A percentile compares a stretch with the other conserved stretches of the same genome.
These are phyloP conservation scores for Primulina huaijiensis DNA, from an alignment of 257 asterid species.

Conservation along the genomic window DNA sequence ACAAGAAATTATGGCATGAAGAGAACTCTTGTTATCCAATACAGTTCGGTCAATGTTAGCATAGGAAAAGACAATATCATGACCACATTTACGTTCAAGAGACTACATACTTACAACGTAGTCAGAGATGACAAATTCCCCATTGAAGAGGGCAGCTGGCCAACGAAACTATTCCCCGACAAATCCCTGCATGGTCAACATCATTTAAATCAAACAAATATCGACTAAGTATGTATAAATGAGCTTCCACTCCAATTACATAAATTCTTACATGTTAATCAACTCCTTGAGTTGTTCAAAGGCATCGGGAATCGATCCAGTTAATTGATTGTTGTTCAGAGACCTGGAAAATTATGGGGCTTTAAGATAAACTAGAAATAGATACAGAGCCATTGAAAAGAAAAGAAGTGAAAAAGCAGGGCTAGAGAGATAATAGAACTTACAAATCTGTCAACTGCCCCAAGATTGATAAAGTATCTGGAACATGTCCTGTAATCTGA, in stretches of 20 bases:
- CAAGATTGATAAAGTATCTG: slow-evolving; percentile 45
- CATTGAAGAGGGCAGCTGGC: slow-evolving; percentile 82
- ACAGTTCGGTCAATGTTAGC: background rate
- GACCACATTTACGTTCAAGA: background rate
- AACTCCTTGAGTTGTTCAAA: slow-evolving; percentile 53
- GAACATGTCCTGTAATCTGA: slow-evolving; percentile 63
- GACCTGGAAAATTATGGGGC: slow-evolving; percentile 41
- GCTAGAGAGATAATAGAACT: slow-evolving; percentile 27
- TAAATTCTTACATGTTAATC: slow-evolving; percentile 48
- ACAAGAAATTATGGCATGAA: background rate
- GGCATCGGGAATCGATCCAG: slow-evolving; percentile 78
- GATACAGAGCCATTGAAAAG: background rate
- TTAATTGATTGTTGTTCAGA: slow-evolving; percentile 56
- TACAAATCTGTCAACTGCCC: slow-evolving; percentile 67
- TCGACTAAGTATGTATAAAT: background rate
- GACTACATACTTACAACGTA: slow-evolving; percentile 56
- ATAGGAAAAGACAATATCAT: background rate
- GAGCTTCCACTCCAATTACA: slow-evolving; percentile 15
- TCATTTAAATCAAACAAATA: slow-evolving; percentile 16
- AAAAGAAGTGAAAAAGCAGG: background rate
- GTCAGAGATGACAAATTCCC: slow-evolving; percentile 57
- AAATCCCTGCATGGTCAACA: slow-evolving; percentile 55
- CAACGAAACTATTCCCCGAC: slow-evolving; percentile 63
- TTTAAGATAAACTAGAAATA: slow-evolving; percentile 19
- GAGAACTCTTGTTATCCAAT: background rate